Evolutionary conservation across 2,329 filamentous ascomycete species (phyloP), one percentile per base, ranked within the genome.

Genomic region (Talaromyces pinophilus): DNA sequence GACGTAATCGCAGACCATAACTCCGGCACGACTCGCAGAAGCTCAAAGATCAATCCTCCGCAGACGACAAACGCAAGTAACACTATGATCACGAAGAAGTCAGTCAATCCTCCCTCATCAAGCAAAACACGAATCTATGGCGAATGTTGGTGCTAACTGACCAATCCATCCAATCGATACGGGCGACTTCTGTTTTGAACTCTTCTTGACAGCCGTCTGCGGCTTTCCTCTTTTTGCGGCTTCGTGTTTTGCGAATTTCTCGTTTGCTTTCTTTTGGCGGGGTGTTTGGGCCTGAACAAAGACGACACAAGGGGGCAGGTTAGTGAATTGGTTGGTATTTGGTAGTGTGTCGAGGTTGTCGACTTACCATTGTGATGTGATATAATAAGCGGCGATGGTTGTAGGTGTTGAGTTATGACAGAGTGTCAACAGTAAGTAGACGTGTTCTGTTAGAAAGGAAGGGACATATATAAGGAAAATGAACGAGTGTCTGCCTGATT

Each of bases 231-330:
- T 84, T 76, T 88, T 88, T 67, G 82, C 81, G 69, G 84, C 84
- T 74, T 89, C 85, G 68, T 80, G 77, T 71, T 84, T 84, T 62
- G 87, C 87, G 72, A 83, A 89, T 69, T 81, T 83, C 67, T 86
- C 85, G 76, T 90, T 90, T 52, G 87, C 87, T 71, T 83, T 82
- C 68, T 87, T 86, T 80, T 90, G 87, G 74, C 87, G 84, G 35
- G 87, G 87, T 70, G 87, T 90, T 85, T 89, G 87, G 30, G 83
- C 84, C 86, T 87, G 61, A 25, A 25, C 25, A 25, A 25, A 25
- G 25, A 25, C 25, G 25, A 25, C 25, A 25, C 3, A 25, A 4
- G 25, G 25, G 25, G 25, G 13, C 30, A 33, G 44, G 40, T 60
- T 10, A 59, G 35, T 25, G 22, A 15, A 42, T 15, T 28, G 35